phyloP scores from a whole-genome alignment of 2,329 filamentous ascomycete species.

The Neonectria punicea region DNA sequence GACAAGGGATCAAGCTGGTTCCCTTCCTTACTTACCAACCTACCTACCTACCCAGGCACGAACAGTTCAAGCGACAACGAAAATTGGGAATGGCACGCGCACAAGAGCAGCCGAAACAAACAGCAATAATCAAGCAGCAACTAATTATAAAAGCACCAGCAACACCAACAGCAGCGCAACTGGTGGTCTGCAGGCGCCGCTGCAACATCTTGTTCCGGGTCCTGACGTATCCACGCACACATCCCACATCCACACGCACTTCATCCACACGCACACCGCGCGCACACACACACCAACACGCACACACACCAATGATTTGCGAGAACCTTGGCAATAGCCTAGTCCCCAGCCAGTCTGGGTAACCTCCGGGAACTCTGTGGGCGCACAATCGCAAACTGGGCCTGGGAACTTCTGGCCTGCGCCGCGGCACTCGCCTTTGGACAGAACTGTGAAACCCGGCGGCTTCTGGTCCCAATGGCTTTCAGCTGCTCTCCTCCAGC shows the following conservation, averaged over 20 bases:
- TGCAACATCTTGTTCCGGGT: conserved; percentile 22
- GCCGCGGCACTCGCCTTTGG: conserved; percentile 11
- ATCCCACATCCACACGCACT: conserved; percentile 20
- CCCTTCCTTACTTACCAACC: conserved; percentile 6
- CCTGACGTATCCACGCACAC: conserved; percentile 24
- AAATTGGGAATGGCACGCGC: conserved; percentile 21
- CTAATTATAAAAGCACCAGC: neutral
- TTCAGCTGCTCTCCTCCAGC: neutral
- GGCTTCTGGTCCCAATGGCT: conserved; percentile 27
- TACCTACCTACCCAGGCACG: neutral
- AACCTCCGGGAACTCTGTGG: conserved; percentile 17
- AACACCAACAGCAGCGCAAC: conserved; percentile 4
- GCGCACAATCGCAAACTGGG: conserved; percentile 31
- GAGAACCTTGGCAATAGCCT: conserved; percentile 32
- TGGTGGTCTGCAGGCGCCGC: conserved; percentile 16
- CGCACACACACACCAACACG: conserved; percentile 1
- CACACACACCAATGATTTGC: conserved; percentile 32
- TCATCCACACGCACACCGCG: conserved; percentile 28
- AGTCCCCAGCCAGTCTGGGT: conserved; percentile 32
- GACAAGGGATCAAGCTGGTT: conserved; percentile 14
- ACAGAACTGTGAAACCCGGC: conserved; percentile 9
- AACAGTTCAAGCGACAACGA: conserved; percentile 15
- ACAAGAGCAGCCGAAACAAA: conserved; percentile 10
- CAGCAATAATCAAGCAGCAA: neutral
- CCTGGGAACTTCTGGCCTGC: conserved; percentile 1